Percentiles rank a stretch among this genome's conserved stretches.
Evolutionary conservation across 2,329 filamentous ascomycete species (phyloP).

Genomic region (Exophiala lecanii-corni): DNA sequence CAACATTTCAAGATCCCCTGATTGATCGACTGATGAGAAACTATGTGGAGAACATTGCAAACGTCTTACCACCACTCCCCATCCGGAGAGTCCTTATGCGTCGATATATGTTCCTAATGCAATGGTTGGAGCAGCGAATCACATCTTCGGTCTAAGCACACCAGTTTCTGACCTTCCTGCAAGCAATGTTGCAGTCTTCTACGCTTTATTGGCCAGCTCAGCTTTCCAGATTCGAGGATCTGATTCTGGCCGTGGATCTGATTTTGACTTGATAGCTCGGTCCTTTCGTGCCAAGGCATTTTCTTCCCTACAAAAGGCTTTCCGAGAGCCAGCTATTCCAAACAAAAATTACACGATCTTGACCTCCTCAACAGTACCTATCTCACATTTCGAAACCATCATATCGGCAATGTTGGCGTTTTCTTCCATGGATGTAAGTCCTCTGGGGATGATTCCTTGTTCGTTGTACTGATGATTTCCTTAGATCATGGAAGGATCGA

Average conservation of each 20-base stretch:
- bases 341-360: neutral
- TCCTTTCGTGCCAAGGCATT: slow-evolving; percentile 16
- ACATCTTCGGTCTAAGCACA: slow-evolving; percentile 4
- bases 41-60: slow-evolving; percentile 13
- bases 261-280: slow-evolving; percentile 10
- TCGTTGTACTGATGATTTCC: neutral
- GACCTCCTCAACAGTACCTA: neutral
- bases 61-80: slow-evolving; percentile 15
- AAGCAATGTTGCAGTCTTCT: slow-evolving; percentile 29
- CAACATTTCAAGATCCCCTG: slow-evolving; percentile 10
- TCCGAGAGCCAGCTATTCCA: slow-evolving; percentile 2
- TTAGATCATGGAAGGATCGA: slow-evolving; percentile 24
- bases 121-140: slow-evolving; percentile 12
- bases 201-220: slow-evolving; percentile 40
- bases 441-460: neutral
- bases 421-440: slow-evolving; percentile 24
- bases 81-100: slow-evolving; percentile 12
- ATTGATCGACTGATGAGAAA: slow-evolving; percentile 17
- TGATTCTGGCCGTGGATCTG: neutral
- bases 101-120: slow-evolving; percentile 18
- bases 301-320: slow-evolving; percentile 11
- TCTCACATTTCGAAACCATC: slow-evolving; percentile 7
- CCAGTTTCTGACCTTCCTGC: slow-evolving; percentile 5
- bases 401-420: slow-evolving; percentile 25
- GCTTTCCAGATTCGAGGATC: slow-evolving; percentile 38